Evolutionary conservation across 1,139 yeast genomes (phyloP), one percentile per base, ranked within the genome.

Genomic region (Lodderomyces elongisporus): DNA sequence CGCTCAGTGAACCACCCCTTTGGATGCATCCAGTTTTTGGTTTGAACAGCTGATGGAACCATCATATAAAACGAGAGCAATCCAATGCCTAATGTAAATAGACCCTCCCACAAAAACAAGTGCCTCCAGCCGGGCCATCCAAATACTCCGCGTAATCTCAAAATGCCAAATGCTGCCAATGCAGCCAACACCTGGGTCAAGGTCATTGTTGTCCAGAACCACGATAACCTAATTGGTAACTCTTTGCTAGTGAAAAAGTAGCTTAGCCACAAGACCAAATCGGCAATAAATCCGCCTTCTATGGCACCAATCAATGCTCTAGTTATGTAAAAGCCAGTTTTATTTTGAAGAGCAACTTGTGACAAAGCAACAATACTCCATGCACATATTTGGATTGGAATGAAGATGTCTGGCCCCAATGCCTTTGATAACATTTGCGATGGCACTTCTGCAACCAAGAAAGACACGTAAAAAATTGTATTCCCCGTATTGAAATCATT

Each of bases 31-130:
- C 72, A 66, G 13, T 56, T 54, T 40, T 69, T 72, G 12, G 84
- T 78, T 39, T 74, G 74, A 1, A 66, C 72, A 0, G 70, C 73
- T 4, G 77, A 68, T 3, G 82, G 75, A 18, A 78, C 81, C 83
- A 81, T 77, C 38, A 68, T 53, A 48, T 71, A 74, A 37, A 60
- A 70, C 1, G 78, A 60, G 16, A 60, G 48, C 23, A 79, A 31
- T 0, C 87, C 88, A 46, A 81, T 66, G 2, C 51, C 23, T 6
- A 80, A 52, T 2, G 87, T 78, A 35, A 77, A 48, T 2, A 69
- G 37, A 1, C 88, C 88, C 49, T 80, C 88, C 32, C 81, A 56
- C 17, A 81, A 49, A 46, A 81, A 81, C 17, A 81, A 54, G 79
- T 80, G 79, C 42, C 70, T 60, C 85, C 85, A 79, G 14, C 85